A percentile compares a stretch with the other conserved stretches of the same genome.
These are phyloP conservation scores for Alternaria longipes DNA, from an alignment of 2,329 filamentous ascomycete genomes.

Conservation along the genomic window DNA sequence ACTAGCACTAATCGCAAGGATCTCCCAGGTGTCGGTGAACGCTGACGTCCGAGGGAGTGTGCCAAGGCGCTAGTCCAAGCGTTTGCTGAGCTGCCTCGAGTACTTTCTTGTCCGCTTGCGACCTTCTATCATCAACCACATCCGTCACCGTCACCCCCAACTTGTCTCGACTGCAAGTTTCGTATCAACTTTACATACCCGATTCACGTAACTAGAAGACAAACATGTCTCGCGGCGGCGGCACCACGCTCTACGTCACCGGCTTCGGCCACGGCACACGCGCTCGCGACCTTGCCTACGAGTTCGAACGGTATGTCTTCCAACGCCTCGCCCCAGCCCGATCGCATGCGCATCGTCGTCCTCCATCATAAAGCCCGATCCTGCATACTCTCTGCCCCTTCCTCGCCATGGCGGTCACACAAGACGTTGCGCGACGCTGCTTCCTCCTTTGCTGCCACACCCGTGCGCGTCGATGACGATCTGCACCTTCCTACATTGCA, in stretches of 20 bases:
- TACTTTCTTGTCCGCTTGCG: slow-evolving; percentile 18
- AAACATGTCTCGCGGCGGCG: slow-evolving; percentile 87
- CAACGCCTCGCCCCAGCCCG: slow-evolving; percentile 49
- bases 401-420: background rate
- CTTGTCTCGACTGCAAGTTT: slow-evolving; percentile 24
- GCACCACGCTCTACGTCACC: slow-evolving; percentile 96
- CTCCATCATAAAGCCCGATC: slow-evolving; percentile 29
- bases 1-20: background rate
- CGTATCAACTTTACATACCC: slow-evolving; percentile 18
- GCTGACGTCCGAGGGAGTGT: slow-evolving; percentile 12
- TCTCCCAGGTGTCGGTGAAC: background rate
- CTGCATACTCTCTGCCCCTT: slow-evolving; percentile 16
- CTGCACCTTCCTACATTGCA: slow-evolving; percentile 23
- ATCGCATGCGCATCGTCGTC: slow-evolving; percentile 45
- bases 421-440: slow-evolving; percentile 12
- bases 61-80: slow-evolving; percentile 21
- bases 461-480: slow-evolving; percentile 6
- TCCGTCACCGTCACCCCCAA: slow-evolving; percentile 17
- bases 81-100: slow-evolving; percentile 19
- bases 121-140: slow-evolving; percentile 26
- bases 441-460: slow-evolving; percentile 35
- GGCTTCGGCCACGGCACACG: slow-evolving; percentile 99
- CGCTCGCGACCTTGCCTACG: slow-evolving; percentile 98
- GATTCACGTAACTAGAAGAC: slow-evolving; percentile 17
- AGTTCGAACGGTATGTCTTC: slow-evolving; percentile 99